Base-by-base conservation (phyloP, 192 early-diverging fungal genomes). In the Podila epicladia region DNA sequence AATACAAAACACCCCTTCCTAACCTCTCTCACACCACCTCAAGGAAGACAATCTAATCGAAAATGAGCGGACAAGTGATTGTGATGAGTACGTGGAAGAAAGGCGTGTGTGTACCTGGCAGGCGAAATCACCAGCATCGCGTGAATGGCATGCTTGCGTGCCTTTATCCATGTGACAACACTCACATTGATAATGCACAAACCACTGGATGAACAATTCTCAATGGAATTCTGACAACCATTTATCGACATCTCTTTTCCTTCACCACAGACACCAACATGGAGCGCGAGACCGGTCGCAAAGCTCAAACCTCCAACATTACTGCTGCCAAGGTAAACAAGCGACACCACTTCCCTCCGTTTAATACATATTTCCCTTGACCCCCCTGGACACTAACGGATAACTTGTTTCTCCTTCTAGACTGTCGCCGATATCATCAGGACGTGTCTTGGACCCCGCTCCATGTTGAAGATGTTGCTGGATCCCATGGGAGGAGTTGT, bases 401-500 rank as follows among this genome's bases (percentile, higher is more conserved):
- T 15, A 33, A 59, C 55, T 62, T 82, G 13, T n/a, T 20, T 50
- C 38, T 49, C 38, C 15, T 11, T 9, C 57, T 75, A 96, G 93
- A 97, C 96, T 33, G 95, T 99, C 41, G 94, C 98, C 37, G 98
- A 99, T 85, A 94, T 99, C 63, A 97, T 98, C 77, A 95, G 98
- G 79, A 98, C 97, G 45, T 99, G 97, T 87, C 89, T 99, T 35
- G 98, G 98, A 38, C 98, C 98, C 15, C 93, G 96, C 45, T 96
- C 98, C 49, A 99, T 99, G 98, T 89, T 99, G 69, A 99, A 99
- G 87, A 98, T 99, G 98, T 89, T 99, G 69, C 83, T 99, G 75
- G 98, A 99, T 85, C 98, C 98, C 24, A 99, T 99, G 98, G 98
- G 98, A 79, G 98, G 98, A 38, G 95, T 99, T 70, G 94, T 97